Conservation (phyloP, 305 asterid genomes). For the Solanum aculeatissimum region DNA sequence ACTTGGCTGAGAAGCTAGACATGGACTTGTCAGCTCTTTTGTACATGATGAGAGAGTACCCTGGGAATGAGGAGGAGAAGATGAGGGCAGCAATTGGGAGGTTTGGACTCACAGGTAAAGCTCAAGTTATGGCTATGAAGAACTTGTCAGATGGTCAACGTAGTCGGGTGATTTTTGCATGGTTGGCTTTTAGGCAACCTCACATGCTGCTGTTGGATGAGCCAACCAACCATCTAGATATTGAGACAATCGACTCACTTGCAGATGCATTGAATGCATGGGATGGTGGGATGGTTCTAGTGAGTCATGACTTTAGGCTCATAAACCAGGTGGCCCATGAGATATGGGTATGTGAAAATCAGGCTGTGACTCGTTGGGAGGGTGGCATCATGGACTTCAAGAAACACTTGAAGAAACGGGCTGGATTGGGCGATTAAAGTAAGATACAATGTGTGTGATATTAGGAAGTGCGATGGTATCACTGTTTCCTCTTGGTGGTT, state of each 20-base stretch:
- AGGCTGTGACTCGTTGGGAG: conserved; percentile 78
- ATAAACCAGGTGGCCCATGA: conserved; percentile 96
- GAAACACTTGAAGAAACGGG: conserved; percentile 63
- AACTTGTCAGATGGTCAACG: conserved; percentile 89
- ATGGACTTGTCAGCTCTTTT: conserved; percentile 66
- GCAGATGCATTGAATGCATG: conserved; percentile 96
- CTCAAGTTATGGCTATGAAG: conserved; percentile 91
- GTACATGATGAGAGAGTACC: conserved; percentile 80
- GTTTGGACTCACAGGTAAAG: conserved; percentile 93
- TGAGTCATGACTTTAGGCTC: conserved; percentile 95
- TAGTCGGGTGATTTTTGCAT: conserved; percentile 88
- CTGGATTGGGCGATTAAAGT: conserved; percentile 46
- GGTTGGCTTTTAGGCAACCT: conserved; percentile 92
- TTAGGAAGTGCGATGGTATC: background rate
- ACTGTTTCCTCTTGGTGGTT: background rate
- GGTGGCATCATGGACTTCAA: conserved; percentile 95
- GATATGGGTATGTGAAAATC: conserved; percentile 97
- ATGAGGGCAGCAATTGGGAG: conserved; percentile 85
- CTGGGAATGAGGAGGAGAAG: conserved; percentile 89
- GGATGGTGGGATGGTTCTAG: conserved; percentile 99
- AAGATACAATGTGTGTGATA: too few relatives aligned
- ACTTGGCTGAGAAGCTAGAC: conserved; percentile 85
- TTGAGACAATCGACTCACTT: conserved; percentile 88
- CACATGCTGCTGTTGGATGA: conserved; percentile 88
- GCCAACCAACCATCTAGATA: conserved; percentile 96